phyloP scores from a whole-genome alignment of 2,329 filamentous ascomycete species.

The Endocalyx cinctus region DNA sequence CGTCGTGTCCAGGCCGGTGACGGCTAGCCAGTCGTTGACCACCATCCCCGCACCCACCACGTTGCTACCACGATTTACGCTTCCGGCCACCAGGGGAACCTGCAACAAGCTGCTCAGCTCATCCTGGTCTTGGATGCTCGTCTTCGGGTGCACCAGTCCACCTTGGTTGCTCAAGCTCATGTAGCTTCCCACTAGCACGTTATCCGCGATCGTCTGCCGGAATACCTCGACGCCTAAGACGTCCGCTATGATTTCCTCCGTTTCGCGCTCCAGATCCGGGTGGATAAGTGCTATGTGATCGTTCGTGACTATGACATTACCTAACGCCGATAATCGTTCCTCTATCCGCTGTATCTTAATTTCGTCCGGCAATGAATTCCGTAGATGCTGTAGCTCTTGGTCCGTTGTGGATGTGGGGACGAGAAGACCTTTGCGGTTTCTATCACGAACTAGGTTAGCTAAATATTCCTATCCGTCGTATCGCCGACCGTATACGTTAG shows the following conservation, averaged over 20 bases:
- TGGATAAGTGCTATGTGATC: conserved; percentile 96
- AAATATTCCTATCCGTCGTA: too few species aligned
- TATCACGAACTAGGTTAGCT: too few species aligned
- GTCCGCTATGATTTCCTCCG: conserved; percentile 97
- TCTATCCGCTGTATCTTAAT: conserved; percentile 97
- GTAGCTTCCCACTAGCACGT: conserved; percentile 93
- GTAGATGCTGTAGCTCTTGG: conserved; percentile 95
- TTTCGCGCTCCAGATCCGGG: conserved; percentile 94
- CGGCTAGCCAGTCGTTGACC: conserved; percentile 95
- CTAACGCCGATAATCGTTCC: conserved; percentile 89
- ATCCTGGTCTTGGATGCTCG: conserved; percentile 94
- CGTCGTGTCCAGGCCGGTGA: conserved; percentile 89
- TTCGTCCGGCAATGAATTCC: conserved; percentile 85
- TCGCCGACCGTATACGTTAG: not conserved
- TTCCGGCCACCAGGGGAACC: conserved; percentile 91
- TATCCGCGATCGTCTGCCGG: conserved; percentile 92
- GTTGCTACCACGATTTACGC: conserved; percentile 85
- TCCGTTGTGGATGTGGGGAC: conserved; percentile 95
- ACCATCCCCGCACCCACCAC: conserved; percentile 98
- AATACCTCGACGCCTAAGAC: conserved; percentile 86
- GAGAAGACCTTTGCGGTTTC: conserved; percentile 93
- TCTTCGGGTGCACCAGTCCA: conserved; percentile 96
- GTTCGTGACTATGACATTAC: conserved; percentile 94
- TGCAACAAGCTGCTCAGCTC: conserved; percentile 90
- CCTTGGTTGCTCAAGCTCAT: conserved; percentile 96